Evolutionary conservation across 192 early-diverging fungal genomes (phyloP).

Genomic region (Spinellus fusiger): DNA sequence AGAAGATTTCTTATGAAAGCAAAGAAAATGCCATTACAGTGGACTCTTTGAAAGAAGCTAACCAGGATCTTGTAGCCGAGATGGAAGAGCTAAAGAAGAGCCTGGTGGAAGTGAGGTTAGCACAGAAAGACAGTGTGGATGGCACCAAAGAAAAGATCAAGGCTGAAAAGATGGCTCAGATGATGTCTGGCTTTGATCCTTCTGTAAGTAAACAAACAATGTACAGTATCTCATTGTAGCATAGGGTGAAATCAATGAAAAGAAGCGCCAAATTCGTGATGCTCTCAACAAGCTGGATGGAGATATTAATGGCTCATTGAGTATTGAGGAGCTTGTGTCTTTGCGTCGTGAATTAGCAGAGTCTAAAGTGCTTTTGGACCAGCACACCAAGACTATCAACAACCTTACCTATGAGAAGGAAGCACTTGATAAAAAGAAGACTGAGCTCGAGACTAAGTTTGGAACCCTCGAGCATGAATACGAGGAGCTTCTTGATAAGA

Average conservation of each 20-base stretch:
- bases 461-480: constrained; percentile 72
- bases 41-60: constrained; percentile 83
- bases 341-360: constrained; percentile 70
- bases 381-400: constrained; percentile 59
- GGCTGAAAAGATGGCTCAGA: constrained; percentile 78
- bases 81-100: constrained; percentile 71
- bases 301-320: constrained; percentile 31
- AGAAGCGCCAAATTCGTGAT: constrained; percentile 70
- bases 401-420: constrained; percentile 56
- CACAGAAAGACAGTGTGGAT: constrained; percentile 45
- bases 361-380: constrained; percentile 52
- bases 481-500: constrained; percentile 71
- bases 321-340: constrained; percentile 56
- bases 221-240: neutral
- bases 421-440: constrained; percentile 47
- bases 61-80: constrained; percentile 68
- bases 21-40: constrained; percentile 87
- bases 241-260: constrained; percentile 63
- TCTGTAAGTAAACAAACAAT: constrained; percentile 40
- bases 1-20: constrained; percentile 83
- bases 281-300: constrained; percentile 61
- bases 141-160: constrained; percentile 75
- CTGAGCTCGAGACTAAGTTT: constrained; percentile 65
- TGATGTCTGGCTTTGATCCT: constrained; percentile 77
- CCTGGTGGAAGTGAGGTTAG: constrained; percentile 44